Evolutionary conservation across 805 yeast genomes (phyloP).

Genomic region (Candida anglica): DNA sequence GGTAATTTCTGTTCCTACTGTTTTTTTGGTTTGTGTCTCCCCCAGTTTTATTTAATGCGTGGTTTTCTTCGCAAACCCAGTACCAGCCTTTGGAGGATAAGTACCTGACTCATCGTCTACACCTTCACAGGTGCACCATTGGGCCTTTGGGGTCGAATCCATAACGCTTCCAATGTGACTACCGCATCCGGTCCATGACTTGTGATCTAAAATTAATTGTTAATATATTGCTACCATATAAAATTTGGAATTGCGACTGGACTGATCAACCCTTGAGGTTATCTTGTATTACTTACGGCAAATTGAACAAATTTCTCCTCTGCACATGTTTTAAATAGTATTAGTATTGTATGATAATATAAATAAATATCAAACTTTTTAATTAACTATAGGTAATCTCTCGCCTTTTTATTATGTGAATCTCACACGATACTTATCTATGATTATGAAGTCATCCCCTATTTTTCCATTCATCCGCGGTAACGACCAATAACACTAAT

Average conservation of each 20-base stretch:
- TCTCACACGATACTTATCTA: too few species aligned
- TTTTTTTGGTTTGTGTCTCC: too few species aligned
- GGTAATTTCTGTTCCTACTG: too few species aligned
- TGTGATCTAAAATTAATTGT: constrained; percentile 29
- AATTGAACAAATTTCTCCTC: constrained; percentile 33
- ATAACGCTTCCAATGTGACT: constrained; percentile 51
- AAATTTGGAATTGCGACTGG: too few species aligned
- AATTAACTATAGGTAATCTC: too few species aligned
- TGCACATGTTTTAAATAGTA: constrained; percentile 20
- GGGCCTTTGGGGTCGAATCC: constrained; percentile 43
- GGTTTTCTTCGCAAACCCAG: constrained; percentile 43
- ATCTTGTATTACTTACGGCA: constrained; percentile 23
- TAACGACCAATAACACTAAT: too few species aligned
- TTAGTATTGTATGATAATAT: too few species aligned
- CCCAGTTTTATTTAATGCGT: constrained; percentile 1
- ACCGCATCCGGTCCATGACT: constrained; percentile 67
- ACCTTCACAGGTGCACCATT: constrained; percentile 55
- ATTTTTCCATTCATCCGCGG: too few species aligned
- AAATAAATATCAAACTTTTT: too few species aligned
- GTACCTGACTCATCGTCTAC: constrained; percentile 35
- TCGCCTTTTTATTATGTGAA: too few species aligned
- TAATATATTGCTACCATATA: not conserved
- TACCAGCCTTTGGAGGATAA: constrained; percentile 62
- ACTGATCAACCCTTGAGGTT: too few species aligned
- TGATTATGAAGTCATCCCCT: too few species aligned